phyloP scores from a whole-genome alignment of 345 rosid species.

The Eucalyptus tenuipes region DNA sequence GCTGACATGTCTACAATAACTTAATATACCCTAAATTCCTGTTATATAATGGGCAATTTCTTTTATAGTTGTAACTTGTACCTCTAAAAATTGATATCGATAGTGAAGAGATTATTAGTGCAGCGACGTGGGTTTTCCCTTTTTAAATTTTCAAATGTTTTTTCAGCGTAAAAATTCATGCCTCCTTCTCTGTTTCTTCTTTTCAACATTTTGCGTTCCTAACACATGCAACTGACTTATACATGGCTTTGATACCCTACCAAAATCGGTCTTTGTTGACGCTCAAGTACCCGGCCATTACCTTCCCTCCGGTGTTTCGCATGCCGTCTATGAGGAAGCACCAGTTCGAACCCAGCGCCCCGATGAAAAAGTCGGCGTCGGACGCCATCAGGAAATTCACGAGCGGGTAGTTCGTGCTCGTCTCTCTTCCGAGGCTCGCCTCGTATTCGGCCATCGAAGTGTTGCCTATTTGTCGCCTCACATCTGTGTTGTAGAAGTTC shows the following conservation, averaged over 20 bases:
- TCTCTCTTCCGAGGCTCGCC: constrained; percentile 81
- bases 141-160: accelerated
- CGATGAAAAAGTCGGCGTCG: constrained; percentile 80
- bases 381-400: constrained; percentile 93
- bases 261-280: constrained; percentile 92
- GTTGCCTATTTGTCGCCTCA: constrained; percentile 73
- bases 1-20: neutral
- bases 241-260: constrained; percentile 11
- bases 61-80: neutral
- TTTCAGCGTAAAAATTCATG: neutral
- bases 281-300: constrained; percentile 84
- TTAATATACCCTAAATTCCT: neutral
- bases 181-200: accelerated
- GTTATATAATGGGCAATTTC: neutral
- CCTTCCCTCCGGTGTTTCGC: constrained; percentile 96
- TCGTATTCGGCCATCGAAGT: constrained; percentile 70
- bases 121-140: accelerated
- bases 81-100: neutral
- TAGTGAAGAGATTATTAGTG: neutral
- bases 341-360: constrained; percentile 96
- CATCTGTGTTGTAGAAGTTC: constrained; percentile 75
- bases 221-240: neutral
- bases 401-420: constrained; percentile 84
- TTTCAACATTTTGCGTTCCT: neutral
- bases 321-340: constrained; percentile 89